Conservation (phyloP, 2,329 filamentous ascomycete genomes). For the Domatiomyces catenatus region DNA sequence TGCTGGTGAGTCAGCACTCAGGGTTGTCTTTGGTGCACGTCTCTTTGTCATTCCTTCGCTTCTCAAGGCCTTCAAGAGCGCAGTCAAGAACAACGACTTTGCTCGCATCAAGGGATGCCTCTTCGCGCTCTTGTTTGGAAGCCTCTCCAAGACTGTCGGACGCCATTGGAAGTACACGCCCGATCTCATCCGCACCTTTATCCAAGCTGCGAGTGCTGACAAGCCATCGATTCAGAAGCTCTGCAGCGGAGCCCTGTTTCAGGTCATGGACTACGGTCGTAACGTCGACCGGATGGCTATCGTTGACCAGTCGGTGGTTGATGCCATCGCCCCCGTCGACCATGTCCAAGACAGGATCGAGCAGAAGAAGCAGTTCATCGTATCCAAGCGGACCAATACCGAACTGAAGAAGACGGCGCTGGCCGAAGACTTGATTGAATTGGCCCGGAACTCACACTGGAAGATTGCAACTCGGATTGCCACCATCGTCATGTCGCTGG, state of each 20-base stretch:
- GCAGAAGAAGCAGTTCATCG: conserved; percentile 57
- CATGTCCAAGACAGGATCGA: conserved; percentile 47
- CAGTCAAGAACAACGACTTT: conserved; percentile 65
- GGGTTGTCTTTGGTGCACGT: conserved; percentile 74
- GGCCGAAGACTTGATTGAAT: conserved; percentile 63
- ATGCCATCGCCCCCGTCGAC: conserved; percentile 53
- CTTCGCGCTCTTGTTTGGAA: conserved; percentile 80
- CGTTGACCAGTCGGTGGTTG: conserved; percentile 54
- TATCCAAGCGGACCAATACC: conserved; percentile 58
- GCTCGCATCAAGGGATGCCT: conserved; percentile 88
- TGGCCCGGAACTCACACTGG: conserved; percentile 76
- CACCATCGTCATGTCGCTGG: conserved; percentile 79
- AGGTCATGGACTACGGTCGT: conserved; percentile 83
- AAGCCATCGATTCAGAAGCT: conserved; percentile 89
- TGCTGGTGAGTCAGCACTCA: conserved; percentile 82
- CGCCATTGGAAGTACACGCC: conserved; percentile 93
- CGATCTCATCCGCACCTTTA: conserved; percentile 74
- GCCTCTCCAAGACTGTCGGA: conserved; percentile 69
- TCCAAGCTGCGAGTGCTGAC: conserved; percentile 76
- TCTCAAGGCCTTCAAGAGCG: conserved; percentile 60
- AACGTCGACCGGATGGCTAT: conserved; percentile 75
- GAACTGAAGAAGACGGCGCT: conserved; percentile 71
- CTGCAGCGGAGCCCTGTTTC: conserved; percentile 64
- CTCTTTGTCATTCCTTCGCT: conserved; percentile 82
- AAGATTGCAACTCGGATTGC: conserved; percentile 84